Percentiles rank a stretch among this genome's conserved stretches.
phyloP scores from a whole-genome alignment of 441 rosid genomes.

The Melastoma candidum region DNA sequence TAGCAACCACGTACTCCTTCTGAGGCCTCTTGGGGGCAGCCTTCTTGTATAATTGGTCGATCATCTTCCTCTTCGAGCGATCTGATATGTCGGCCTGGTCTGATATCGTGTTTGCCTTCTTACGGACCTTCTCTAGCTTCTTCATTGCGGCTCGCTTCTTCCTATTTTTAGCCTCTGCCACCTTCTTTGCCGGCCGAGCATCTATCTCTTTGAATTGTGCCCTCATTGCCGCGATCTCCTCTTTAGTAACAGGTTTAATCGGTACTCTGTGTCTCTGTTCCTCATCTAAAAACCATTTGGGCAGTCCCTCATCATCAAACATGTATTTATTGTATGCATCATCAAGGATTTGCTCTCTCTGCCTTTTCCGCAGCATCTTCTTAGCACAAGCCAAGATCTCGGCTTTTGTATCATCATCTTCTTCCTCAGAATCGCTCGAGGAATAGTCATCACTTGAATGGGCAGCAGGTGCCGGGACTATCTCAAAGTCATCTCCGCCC shows the following conservation, averaged over 20 bases:
- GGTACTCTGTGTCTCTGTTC: slow-evolving; percentile 69
- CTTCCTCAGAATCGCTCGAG: slow-evolving; percentile 58
- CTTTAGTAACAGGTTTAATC: slow-evolving; percentile 73
- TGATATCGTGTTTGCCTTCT: slow-evolving; percentile 79
- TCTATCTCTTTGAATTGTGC: slow-evolving; percentile 87
- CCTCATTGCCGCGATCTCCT: slow-evolving; percentile 73
- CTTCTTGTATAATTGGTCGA: slow-evolving; percentile 78
- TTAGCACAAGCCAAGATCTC: slow-evolving; percentile 86
- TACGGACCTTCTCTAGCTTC: slow-evolving; percentile 77
- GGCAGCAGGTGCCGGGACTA: slow-evolving; percentile 66
- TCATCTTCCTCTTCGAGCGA: slow-evolving; percentile 73
- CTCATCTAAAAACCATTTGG: slow-evolving; percentile 85
- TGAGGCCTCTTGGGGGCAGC: slow-evolving; percentile 60
- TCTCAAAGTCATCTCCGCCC: slow-evolving; percentile 60
- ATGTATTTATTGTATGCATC: slow-evolving; percentile 76
- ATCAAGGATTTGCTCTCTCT: slow-evolving; percentile 68
- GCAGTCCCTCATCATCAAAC: slow-evolving; percentile 64
- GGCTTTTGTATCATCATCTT: slow-evolving; percentile 52
- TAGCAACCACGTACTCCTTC: slow-evolving; percentile 80
- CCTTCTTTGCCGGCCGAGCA: slow-evolving; percentile 94
- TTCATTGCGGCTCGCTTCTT: slow-evolving; percentile 66
- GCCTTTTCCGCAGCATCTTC: slow-evolving; percentile 88
- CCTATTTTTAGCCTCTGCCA: slow-evolving; percentile 85
- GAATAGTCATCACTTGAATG: slow-evolving; percentile 69
- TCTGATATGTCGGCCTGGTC: slow-evolving; percentile 71